Evolutionary conservation across 2,329 filamentous ascomycete genomes (phyloP).

Genomic region (Tolypocladium endophyticum): DNA sequence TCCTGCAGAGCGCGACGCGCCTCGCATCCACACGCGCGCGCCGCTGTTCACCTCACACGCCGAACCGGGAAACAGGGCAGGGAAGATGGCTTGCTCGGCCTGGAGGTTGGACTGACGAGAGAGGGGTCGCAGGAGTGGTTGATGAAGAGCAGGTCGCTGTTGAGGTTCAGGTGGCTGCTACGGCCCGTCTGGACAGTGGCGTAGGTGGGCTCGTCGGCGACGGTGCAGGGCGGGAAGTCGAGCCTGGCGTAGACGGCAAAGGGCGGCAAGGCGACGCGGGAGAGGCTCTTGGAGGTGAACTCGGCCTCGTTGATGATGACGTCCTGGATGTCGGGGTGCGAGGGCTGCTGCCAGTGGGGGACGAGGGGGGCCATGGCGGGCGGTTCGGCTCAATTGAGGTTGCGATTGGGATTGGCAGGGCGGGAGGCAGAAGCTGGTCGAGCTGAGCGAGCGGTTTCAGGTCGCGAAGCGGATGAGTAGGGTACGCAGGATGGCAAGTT

Average conservation of each 20-base stretch:
- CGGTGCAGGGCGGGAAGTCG: constrained; percentile 50
- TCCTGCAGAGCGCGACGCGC: not conserved
- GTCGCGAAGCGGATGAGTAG: not conserved
- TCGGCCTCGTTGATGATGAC: constrained; percentile 42
- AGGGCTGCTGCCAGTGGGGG: constrained; percentile 50
- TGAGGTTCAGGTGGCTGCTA: constrained; percentile 48
- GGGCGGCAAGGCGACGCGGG: constrained; percentile 42
- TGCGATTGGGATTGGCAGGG: not conserved
- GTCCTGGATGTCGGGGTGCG: constrained; percentile 47
- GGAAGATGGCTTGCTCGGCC: not conserved
- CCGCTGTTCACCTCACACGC: not conserved
- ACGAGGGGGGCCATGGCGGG: constrained; percentile 38
- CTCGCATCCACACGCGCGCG: not conserved
- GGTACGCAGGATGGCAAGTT: not conserved
- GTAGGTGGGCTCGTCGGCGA: constrained; percentile 46
- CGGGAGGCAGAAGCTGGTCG: not conserved
- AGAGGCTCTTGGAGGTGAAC: constrained; percentile 51
- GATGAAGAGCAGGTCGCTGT: constrained; percentile 56
- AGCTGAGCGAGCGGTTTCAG: not conserved
- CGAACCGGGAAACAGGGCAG: not conserved
- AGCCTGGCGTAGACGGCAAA: constrained; percentile 59
- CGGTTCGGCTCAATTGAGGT: not conserved
- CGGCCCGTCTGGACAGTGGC: constrained; percentile 52
- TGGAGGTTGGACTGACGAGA: constrained; percentile 35
- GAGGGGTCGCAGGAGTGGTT: constrained; percentile 60